Conservation (phyloP, 2,329 filamentous ascomycete genomes). For the Penicillium sp. region DNA sequence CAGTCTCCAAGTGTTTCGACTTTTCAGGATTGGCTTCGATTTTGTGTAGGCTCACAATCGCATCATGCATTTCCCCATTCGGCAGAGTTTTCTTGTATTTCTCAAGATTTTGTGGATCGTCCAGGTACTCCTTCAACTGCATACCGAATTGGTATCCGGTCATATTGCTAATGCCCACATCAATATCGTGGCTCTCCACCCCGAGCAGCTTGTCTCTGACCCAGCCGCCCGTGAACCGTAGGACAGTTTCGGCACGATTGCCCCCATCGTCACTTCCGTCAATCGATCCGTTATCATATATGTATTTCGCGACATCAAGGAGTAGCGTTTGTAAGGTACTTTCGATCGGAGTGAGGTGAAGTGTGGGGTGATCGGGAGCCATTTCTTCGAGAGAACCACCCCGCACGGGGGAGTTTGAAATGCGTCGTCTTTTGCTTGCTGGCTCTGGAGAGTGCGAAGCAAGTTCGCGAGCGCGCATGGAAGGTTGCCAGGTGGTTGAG, state of each 20-base stretch:
- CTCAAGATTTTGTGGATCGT: slow-evolving; percentile 39
- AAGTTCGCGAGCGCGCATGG: slow-evolving; percentile 29
- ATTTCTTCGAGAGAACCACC: slow-evolving; percentile 27
- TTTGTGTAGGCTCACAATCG: slow-evolving; percentile 77
- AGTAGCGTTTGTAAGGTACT: slow-evolving; percentile 72
- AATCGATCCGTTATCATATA: slow-evolving; percentile 49
- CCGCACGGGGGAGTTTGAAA: slow-evolving; percentile 22
- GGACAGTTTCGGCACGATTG: slow-evolving; percentile 30
- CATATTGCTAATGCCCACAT: slow-evolving; percentile 52
- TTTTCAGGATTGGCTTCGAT: slow-evolving; percentile 93
- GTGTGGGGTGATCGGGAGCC: slow-evolving; percentile 31
- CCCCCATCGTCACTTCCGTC: slow-evolving; percentile 3
- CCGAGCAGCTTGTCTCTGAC: slow-evolving; percentile 53
- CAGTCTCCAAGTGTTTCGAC: slow-evolving; percentile 93
- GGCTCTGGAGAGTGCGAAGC: slow-evolving; percentile 22
- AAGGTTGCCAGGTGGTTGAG: slow-evolving; percentile 13
- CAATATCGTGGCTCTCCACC: slow-evolving; percentile 49
- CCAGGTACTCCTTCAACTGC: slow-evolving; percentile 45
- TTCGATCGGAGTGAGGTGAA: slow-evolving; percentile 70
- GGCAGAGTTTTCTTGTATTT: slow-evolving; percentile 48
- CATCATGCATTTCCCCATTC: slow-evolving; percentile 57
- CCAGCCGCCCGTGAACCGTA: slow-evolving; percentile 53
- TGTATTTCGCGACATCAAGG: slow-evolving; percentile 75
- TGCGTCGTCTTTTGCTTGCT: slow-evolving; percentile 35
- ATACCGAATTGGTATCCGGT: slow-evolving; percentile 51